Percentiles rank a stretch among this genome's conserved stretches.
Conservation (phyloP, 331 rosid genomes). For the Saraca asoca region DNA sequence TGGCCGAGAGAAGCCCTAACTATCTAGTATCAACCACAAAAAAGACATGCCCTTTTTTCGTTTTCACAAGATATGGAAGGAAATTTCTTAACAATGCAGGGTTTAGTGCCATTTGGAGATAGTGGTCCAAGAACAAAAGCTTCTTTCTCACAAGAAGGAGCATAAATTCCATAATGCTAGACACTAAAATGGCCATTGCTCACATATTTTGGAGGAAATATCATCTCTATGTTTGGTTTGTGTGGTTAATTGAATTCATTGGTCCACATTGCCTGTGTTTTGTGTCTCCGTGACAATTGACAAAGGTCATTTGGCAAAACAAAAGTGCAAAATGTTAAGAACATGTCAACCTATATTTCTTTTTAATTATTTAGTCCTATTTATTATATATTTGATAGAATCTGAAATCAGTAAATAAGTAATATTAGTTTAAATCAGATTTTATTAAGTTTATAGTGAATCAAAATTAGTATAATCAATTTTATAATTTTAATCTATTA, state of each 20-base stretch:
- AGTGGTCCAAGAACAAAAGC: slow-evolving; percentile 35
- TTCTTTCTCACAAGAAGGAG: slow-evolving; percentile 34
- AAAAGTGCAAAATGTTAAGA: too few relatives aligned
- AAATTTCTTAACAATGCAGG: not conserved
- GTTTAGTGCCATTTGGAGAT: not conserved
- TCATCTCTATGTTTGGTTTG: slow-evolving; percentile 24
- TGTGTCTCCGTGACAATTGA: slow-evolving; percentile 22
- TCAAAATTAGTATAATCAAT: too few relatives aligned
- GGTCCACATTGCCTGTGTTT: slow-evolving; percentile 37
- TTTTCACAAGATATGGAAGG: slow-evolving; percentile 9
- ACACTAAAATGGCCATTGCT: not conserved
- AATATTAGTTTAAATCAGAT: too few relatives aligned
- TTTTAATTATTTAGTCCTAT: too few relatives aligned
- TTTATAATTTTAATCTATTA: too few relatives aligned
- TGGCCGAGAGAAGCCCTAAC: slow-evolving; percentile 23
- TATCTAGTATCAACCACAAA: slow-evolving; percentile 22
- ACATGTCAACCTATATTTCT: too few relatives aligned
- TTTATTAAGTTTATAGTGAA: too few relatives aligned
- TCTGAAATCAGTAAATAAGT: too few relatives aligned
- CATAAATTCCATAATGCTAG: slow-evolving; percentile 24
- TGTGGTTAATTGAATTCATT: slow-evolving; percentile 32
- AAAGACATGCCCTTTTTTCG: slow-evolving; percentile 7
- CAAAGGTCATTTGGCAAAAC: slow-evolving; percentile 23
- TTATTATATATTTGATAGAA: too few relatives aligned
- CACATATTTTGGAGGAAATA: slow-evolving; percentile 15